These are phyloP conservation scores for Xenoacremonium recifei DNA, from an alignment of 2,329 filamentous ascomycete genomes.

Conservation along the genomic window DNA sequence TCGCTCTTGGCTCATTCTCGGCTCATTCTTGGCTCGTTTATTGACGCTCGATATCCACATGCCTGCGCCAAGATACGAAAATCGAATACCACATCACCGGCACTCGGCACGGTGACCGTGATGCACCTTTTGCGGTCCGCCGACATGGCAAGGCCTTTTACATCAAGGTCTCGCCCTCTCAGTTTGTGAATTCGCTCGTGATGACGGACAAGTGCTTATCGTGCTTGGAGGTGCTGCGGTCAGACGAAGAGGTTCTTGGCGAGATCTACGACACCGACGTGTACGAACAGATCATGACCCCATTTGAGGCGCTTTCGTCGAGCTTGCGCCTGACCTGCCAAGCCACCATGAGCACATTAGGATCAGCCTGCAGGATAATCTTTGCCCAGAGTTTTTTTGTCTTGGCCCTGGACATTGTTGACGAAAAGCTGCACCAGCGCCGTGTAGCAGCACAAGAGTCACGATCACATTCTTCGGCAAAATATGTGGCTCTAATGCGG, in stretches of 20 bases:
- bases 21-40: too few species aligned
- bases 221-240: conserved; percentile 17
- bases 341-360: conserved; percentile 17
- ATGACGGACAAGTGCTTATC: conserved; percentile 11
- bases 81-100: background rate
- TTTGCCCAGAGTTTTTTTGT: conserved; percentile 17
- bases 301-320: conserved; percentile 16
- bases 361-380: too few species aligned
- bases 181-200: conserved; percentile 13
- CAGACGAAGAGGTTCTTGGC: conserved; percentile 11
- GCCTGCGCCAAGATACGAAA: background rate
- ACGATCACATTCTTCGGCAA: too few species aligned
- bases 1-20: too few species aligned
- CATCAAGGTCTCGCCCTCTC: conserved; percentile 8
- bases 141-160: conserved; percentile 18
- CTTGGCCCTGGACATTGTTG: conserved; percentile 13
- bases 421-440: conserved; percentile 13
- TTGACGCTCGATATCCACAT: too few species aligned
- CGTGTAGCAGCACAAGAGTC: conserved; percentile 6
- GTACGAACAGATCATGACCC: conserved; percentile 15
- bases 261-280: conserved; percentile 18
- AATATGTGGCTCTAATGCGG: too few species aligned
- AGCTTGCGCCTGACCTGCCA: conserved; percentile 18
- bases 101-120: background rate
- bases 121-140: conserved; percentile 10